Evolutionary conservation across 805 yeast genomes (phyloP), one percentile per base, ranked within the genome.

Genomic region (Hagleromyces aurorensis): DNA sequence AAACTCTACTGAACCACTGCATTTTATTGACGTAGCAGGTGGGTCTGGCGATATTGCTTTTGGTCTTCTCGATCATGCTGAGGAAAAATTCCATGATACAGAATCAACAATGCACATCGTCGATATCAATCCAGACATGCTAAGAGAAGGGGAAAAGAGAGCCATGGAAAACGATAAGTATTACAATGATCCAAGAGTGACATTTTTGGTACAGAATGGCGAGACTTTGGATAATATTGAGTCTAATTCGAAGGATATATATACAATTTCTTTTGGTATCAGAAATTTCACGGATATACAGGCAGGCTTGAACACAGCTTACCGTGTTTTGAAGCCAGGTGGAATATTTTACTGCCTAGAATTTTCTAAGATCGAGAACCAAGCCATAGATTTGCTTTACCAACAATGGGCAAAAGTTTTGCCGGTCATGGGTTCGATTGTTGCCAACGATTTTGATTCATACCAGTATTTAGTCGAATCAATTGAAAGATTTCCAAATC

Each of bases 1-100:
- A 4, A 93, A 89, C 25, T 52, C 61, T 2, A 71, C 75, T 9
- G 72, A 78, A 41, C 95, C 96, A 3, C 64, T 91, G 46, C 73
- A 77, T 35, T 89, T 91, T 50, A 68, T 91, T 40, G 98, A 91
- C 58, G 97, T 91, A 34, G 98, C 98, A 16, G 98, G 98, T 36
- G 98, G 98, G 14, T 85, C 97, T 7, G 98, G 98, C 26, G 98
- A 91, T 52, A 89, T 91, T 59, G 98, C 98, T 1, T 85, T 85
- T 60, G 93, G 98, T 3, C 69, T 91, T 40, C 65, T 91, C 38
- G 95, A 86, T 48, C 95, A 91, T 59, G 97, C 97, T 7, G 76
- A 78, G 40, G 59, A 65, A 21, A 72, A 75, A 39, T 84, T 75
- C 52, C 78, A 80, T 34, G 98, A 91, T 60, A 67, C 59, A 21